Conservation (phyloP, 1,139 yeast genomes). For the Protomyces pachydermus region DNA sequence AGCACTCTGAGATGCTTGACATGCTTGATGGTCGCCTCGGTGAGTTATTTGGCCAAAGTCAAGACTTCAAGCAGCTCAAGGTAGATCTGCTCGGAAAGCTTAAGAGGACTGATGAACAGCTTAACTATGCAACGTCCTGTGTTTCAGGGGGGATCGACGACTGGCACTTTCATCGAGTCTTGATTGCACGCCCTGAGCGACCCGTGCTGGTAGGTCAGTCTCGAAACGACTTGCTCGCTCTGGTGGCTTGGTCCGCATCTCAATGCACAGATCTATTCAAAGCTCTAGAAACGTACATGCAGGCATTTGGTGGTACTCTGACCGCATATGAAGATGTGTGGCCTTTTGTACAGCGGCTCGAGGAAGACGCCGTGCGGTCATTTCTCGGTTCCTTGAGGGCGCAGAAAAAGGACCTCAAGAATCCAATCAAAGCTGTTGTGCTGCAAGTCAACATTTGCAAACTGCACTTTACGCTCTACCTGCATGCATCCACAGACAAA, state of each 20-base stretch:
- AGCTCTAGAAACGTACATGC: conserved; percentile 46
- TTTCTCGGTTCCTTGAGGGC: conserved; percentile 8
- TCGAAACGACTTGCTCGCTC: neutral
- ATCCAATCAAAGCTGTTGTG: neutral
- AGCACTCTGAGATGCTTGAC: conserved; percentile 4
- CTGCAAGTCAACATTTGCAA: neutral
- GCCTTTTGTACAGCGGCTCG: conserved; percentile 38
- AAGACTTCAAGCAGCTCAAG: conserved; percentile 12
- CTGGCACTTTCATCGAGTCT: conserved; percentile 25
- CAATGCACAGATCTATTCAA: conserved; percentile 23
- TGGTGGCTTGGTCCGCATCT: neutral
- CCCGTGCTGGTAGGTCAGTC: neutral
- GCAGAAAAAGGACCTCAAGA: neutral
- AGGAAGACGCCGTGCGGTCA: conserved; percentile 19
- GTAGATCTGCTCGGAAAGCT: conserved; percentile 21
- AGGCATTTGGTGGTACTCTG: conserved; percentile 47
- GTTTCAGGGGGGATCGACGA: conserved; percentile 22
- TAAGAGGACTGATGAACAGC: conserved; percentile 1
- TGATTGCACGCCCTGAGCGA: neutral
- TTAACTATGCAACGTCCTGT: conserved; percentile 1
- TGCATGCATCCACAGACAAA: conserved; percentile 29
- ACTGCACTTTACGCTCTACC: neutral
- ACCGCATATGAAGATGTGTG: conserved; percentile 60
- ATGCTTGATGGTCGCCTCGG: conserved; percentile 6
- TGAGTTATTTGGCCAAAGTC: conserved; percentile 8